phyloP scores from a whole-genome alignment of 768 basidiomycete genomes.

The Xerocomus potaroensis region DNA sequence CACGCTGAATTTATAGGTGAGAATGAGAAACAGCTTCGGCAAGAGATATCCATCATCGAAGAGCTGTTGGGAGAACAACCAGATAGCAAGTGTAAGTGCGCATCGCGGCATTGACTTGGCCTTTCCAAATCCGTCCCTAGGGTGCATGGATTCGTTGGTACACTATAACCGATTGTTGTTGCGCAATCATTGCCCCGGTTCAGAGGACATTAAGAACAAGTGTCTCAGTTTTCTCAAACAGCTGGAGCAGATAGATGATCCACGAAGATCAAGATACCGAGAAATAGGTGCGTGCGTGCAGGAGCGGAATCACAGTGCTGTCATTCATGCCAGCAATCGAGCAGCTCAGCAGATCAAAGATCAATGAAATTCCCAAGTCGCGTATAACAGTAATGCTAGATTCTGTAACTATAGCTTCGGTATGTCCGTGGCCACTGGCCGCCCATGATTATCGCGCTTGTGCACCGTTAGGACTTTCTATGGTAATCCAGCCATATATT shows the following conservation, averaged over 20 bases:
- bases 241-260: constrained; percentile 61
- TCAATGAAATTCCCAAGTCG: not conserved
- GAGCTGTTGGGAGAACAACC: constrained; percentile 87
- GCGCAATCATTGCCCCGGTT: constrained; percentile 38
- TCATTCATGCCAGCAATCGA: not conserved
- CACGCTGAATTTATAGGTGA: constrained; percentile 44
- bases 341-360: constrained; percentile 20
- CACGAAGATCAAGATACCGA: constrained; percentile 62
- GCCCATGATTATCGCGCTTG: no score
- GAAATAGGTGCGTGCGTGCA: constrained; percentile 48
- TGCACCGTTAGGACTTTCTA: no score
- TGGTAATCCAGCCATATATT: no score
- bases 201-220: constrained; percentile 39
- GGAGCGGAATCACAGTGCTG: not conserved
- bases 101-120: not conserved
- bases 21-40: constrained; percentile 50
- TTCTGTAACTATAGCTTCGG: no score
- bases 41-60: constrained; percentile 76
- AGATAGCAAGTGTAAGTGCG: constrained; percentile 80
- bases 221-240: constrained; percentile 51
- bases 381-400: constrained; percentile 1
- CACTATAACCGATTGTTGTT: constrained; percentile 75
- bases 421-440: no score
- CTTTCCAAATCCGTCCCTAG: constrained; percentile 35
- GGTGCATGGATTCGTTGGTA: constrained; percentile 93